A percentile compares a stretch with the other conserved stretches of the same genome.
phyloP scores from a whole-genome alignment of 352 stramenopile genomes.

The Pythium apleroticum region DNA sequence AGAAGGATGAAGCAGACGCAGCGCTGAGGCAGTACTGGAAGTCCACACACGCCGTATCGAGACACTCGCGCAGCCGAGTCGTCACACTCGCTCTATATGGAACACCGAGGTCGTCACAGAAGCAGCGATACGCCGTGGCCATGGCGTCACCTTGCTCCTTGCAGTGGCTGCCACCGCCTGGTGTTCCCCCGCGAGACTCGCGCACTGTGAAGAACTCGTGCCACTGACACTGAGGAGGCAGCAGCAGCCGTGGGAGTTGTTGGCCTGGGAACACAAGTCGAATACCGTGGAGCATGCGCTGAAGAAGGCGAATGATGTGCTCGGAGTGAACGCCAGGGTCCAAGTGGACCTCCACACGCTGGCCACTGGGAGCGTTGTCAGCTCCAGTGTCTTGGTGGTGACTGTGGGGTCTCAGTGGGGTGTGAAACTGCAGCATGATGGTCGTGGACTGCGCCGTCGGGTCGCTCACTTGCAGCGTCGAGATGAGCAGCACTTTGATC shows the following conservation, averaged over 20 bases:
- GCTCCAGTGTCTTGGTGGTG: not conserved
- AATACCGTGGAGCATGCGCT: slow-evolving; percentile 49
- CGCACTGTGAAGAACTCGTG: slow-evolving; percentile 45
- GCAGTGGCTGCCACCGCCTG: not conserved
- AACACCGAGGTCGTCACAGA: slow-evolving; percentile 59
- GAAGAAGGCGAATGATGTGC: slow-evolving; percentile 48
- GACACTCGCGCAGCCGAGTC: slow-evolving; percentile 48
- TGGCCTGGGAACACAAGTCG: slow-evolving; percentile 47
- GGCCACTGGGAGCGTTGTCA: not conserved
- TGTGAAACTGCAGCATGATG: slow-evolving; percentile 17
- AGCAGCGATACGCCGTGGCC: slow-evolving; percentile 49
- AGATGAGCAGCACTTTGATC: slow-evolving; percentile 34
- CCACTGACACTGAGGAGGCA: slow-evolving; percentile 49
- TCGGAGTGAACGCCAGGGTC: slow-evolving; percentile 58
- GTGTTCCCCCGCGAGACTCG: not conserved
- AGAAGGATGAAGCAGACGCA: slow-evolving; percentile 16
- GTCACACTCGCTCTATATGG: slow-evolving; percentile 50
- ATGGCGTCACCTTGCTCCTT: slow-evolving; percentile 35
- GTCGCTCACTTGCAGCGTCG: slow-evolving; percentile 8
- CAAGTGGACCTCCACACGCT: slow-evolving; percentile 38
- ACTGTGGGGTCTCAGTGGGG: not conserved
- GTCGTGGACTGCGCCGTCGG: slow-evolving; percentile 6
- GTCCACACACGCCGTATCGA: slow-evolving; percentile 43
- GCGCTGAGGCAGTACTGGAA: slow-evolving; percentile 60
- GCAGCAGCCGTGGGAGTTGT: slow-evolving; percentile 29